phyloP scores from a whole-genome alignment of 352 stramenopile genomes.

The Phytophthora podocarpi region DNA sequence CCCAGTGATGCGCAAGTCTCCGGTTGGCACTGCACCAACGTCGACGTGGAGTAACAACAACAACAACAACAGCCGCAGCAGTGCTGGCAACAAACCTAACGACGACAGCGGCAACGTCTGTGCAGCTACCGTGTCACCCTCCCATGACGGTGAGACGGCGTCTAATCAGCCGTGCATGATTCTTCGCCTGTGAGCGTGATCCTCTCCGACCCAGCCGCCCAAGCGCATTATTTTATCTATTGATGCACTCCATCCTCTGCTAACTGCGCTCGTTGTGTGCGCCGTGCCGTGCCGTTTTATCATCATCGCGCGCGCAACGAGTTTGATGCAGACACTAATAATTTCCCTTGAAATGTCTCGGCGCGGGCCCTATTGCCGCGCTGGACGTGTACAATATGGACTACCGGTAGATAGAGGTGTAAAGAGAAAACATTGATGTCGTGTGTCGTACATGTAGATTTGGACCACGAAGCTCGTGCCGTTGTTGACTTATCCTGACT shows the following conservation, averaged over 20 bases:
- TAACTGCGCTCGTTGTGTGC: slow-evolving; percentile 33
- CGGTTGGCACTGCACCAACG: background rate
- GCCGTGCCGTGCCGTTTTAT: slow-evolving; percentile 11
- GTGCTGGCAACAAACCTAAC: background rate
- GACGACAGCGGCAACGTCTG: background rate
- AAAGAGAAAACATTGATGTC: slow-evolving; percentile 16
- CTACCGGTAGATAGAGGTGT: slow-evolving; percentile 9
- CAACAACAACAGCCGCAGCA: background rate
- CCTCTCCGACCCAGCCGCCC: slow-evolving; percentile 2
- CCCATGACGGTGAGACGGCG: slow-evolving; percentile 8
- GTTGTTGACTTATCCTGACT: too few relatives aligned
- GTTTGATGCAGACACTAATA: slow-evolving; percentile 35
- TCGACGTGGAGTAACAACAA: slow-evolving; percentile 5
- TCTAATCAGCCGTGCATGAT: slow-evolving; percentile 26
- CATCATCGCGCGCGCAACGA: slow-evolving; percentile 14
- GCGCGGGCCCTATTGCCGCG: background rate
- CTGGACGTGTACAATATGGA: slow-evolving; percentile 21
- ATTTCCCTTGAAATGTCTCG: slow-evolving; percentile 25
- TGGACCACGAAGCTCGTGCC: background rate
- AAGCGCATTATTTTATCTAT: slow-evolving; percentile 21
- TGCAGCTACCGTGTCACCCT: slow-evolving; percentile 13
- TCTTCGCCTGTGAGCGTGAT: slow-evolving; percentile 28
- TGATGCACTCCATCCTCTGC: slow-evolving; percentile 16
- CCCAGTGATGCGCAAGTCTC: slow-evolving; percentile 11
- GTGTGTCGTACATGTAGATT: slow-evolving; percentile 29